These are phyloP conservation scores for Pichia nakasei DNA, from an alignment of 805 yeast genomes.

Conservation along the genomic window DNA sequence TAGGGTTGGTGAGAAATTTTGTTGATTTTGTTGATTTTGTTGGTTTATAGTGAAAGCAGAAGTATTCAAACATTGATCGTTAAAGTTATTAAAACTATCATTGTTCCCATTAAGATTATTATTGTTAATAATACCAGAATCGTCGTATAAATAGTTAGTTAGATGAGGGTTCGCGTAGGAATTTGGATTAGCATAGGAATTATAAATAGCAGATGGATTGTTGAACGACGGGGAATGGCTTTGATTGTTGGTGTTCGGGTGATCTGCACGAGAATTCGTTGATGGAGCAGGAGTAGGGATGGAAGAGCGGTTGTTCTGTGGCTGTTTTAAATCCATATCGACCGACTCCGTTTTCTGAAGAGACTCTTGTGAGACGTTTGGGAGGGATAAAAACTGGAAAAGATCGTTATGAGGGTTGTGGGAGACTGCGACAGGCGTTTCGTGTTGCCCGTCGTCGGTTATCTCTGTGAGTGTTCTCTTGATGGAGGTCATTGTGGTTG, in stretches of 20 bases:
- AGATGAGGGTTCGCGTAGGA: conserved; percentile 18
- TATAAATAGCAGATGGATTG: conserved; percentile 17
- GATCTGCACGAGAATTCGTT: background rate
- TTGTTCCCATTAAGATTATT: background rate
- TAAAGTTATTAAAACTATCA: background rate
- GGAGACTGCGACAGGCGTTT: background rate
- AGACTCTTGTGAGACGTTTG: conserved; percentile 23
- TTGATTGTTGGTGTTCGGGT: background rate
- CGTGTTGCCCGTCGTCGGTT: too few relatives aligned
- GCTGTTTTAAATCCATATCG: background rate
- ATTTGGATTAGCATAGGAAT: conserved; percentile 24
- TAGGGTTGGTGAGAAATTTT: background rate
- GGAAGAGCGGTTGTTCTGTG: background rate
- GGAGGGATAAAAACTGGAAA: conserved; percentile 17
- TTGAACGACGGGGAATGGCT: conserved; percentile 1
- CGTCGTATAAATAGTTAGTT: conserved; percentile 19
- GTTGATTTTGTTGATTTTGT: background rate
- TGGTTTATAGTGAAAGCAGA: background rate
- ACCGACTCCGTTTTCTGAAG: conserved; percentile 4
- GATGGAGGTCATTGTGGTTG: background rate
- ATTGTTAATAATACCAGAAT: background rate
- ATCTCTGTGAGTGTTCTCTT: conserved; percentile 8
- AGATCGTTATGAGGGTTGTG: conserved; percentile 11
- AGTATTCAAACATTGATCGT: conserved; percentile 1
- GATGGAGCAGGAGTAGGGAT: too few relatives aligned